Base-by-base conservation (phyloP, 208 protist genomes). In the Trypanosoma conorhini region DNA sequence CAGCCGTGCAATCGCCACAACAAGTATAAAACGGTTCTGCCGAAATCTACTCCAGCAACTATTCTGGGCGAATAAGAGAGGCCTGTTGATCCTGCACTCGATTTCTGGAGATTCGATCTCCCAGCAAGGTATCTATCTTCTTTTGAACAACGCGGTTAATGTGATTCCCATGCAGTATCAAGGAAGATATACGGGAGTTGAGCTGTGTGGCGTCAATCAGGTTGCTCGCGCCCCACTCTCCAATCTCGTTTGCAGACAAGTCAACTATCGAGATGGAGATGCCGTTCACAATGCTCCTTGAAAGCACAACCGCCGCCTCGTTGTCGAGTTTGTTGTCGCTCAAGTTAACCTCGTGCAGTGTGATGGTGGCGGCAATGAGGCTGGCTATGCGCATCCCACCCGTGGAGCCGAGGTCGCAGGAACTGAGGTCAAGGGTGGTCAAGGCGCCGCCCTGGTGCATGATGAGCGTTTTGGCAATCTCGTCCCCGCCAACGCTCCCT, bases 281-380 rank as follows among this genome's bases (percentile, higher is more conserved):
- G 65, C 82, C 79, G n/a, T 88, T 81, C 0, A 80, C 57, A 9
- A 92, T 90, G 76, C 82, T 88, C 22, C 81, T 76, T 48, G 91
- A 82, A 22, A 96, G 60, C 3, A 77, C 74, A 24, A 81, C 73
- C 9, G 91, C 88, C 22, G 79, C 82, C 73, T 94, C 91, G 69
- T 96, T 89, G 60, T 96, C 87, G 33, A 94, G 71, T 21, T 77
- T 66, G 73, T 96, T 96, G 74, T 92, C 88, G 69, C 85, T 88
- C 5, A 96, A 80, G 67, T 94, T 89, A 40, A 94, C 42, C 21
- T 89, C 83, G 42, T 76, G 77, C 0, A 96, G 56, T 0, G 84
- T 82, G 44, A 80, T 83, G 60, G 88, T 92, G 9, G 79, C 74
- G 42, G 72, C 79, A 22, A 96, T 85, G 10, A 94, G 66, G 48